Percentiles rank a stretch among this genome's conserved stretches.
These are phyloP conservation scores for Suhomyces anneliseae DNA, from an alignment of 1,139 yeast genomes.

Conservation along the genomic window DNA sequence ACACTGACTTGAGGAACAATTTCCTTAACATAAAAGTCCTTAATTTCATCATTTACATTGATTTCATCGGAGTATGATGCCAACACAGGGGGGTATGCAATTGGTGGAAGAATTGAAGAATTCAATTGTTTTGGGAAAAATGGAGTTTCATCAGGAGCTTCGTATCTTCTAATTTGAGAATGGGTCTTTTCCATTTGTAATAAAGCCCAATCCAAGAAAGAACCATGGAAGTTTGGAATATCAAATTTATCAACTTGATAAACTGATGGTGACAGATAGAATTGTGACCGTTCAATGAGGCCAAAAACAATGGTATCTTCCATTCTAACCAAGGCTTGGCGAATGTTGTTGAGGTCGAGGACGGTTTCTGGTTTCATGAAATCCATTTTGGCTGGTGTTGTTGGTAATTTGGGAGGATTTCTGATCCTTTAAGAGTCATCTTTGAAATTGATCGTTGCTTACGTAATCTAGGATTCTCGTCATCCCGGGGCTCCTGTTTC, in stretches of 20 bases:
- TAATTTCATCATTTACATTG: constrained; percentile 72
- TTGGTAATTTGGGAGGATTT: background rate
- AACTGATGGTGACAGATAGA: constrained; percentile 71
- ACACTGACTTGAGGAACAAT: constrained; percentile 77
- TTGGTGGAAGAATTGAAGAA: constrained; percentile 72
- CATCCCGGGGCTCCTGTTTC: too few species aligned
- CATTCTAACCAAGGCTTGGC: constrained; percentile 85
- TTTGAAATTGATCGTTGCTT: background rate
- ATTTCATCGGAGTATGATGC: constrained; percentile 74
- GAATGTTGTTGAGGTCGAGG: constrained; percentile 74
- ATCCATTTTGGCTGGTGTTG: constrained; percentile 55
- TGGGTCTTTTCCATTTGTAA: constrained; percentile 76
- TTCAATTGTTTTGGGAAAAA: constrained; percentile 73
- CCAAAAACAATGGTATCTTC: constrained; percentile 94
- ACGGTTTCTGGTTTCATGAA: constrained; percentile 83
- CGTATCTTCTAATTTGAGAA: constrained; percentile 83
- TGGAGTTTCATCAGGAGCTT: constrained; percentile 95
- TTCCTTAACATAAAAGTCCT: constrained; percentile 61
- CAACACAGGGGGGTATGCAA: constrained; percentile 75
- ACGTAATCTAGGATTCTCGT: background rate
- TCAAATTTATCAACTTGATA: constrained; percentile 59
- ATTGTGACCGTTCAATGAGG: constrained; percentile 90
- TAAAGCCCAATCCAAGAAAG: constrained; percentile 85
- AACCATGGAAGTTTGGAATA: constrained; percentile 71
- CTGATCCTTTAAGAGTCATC: background rate